Base-by-base conservation (phyloP, 1,284 basidiomycete species). In the Naganishia sp. region DNA sequence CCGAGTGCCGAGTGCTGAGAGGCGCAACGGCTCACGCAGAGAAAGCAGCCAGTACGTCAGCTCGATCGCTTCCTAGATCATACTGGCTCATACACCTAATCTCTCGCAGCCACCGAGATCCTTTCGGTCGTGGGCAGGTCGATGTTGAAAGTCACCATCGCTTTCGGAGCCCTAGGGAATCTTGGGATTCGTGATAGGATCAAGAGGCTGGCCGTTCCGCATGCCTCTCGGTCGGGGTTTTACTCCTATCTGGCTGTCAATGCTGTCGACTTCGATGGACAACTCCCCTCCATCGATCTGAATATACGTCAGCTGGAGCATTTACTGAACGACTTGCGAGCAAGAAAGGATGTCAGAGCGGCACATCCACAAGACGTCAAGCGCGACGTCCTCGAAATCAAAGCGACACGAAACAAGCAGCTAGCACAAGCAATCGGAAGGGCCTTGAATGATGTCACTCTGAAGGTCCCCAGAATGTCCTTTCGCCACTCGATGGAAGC, bases 401-500 rank as follows among this genome's bases (percentile, higher is more conserved):
- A 41, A 7, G n/a, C 3, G 18, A 13, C 32, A 35, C 28, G 31
- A 41, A 49, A 49, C 47, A 61, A 61, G 47, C 32, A 42, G 23
- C 15, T 50, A 31, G 47, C 49, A 6, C 21, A 42, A 42, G 32
- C 58, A 23, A 51, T 61, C n/a, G 58, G 58, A 9, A 39, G 58
- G 25, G 58, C 58, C 10, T 7, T 61, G 21, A 47, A 61, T 11
- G 21, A 17, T 11, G 23, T 39, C 7, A n/a, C 15, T n/a, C 6
- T 61, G 11, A 23, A 23, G 18, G 47, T 61, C 9, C 23, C 58
- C 5, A 49, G 15, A n/a, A 28, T 61, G 23, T 50, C 58, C 11
- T 25, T 61, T 23, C 58, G 18, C 9, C 58, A 61, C 42, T 42
- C 58, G 0, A 6, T 61, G n/a, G 58, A 51, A n/a, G 58, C 58